Conservation (phyloP, 1,139 yeast genomes). For the Wickerhamomyces sp. region DNA sequence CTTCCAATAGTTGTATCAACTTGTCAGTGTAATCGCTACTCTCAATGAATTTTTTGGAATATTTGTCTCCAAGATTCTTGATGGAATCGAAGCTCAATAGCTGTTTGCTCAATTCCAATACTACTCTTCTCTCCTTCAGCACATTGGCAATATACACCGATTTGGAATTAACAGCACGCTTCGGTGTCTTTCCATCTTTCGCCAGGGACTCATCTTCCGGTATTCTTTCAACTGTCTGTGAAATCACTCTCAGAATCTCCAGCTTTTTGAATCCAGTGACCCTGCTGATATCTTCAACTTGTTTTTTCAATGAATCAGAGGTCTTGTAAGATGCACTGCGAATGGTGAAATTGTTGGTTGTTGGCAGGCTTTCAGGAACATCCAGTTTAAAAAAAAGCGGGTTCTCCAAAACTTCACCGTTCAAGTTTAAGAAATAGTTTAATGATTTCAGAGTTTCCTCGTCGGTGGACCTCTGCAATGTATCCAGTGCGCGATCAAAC, state of each 20-base stretch:
- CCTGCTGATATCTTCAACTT: conserved; percentile 29
- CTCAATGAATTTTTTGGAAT: conserved; percentile 23
- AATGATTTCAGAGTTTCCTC: conserved; percentile 31
- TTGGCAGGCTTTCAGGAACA: conserved; percentile 5
- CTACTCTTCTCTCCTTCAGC: conserved; percentile 40
- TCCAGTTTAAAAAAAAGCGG: conserved; percentile 33
- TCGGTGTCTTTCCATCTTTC: conserved; percentile 28
- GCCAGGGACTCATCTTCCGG: conserved; percentile 21
- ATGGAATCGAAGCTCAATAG: conserved; percentile 15
- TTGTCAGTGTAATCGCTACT: conserved; percentile 23
- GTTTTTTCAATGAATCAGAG: conserved; percentile 6
- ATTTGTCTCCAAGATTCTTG: conserved; percentile 14
- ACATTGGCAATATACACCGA: conserved; percentile 29
- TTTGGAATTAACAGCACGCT: conserved; percentile 26
- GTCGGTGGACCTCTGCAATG: conserved; percentile 12
- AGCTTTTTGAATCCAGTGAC: conserved; percentile 31
- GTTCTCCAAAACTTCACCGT: conserved; percentile 28
- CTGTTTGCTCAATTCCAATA: conserved; percentile 13
- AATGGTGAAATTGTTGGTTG: conserved; percentile 10
- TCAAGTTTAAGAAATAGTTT: conserved; percentile 40
- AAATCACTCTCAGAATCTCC: conserved; percentile 44
- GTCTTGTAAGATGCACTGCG: conserved; percentile 12
- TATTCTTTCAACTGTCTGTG: conserved; percentile 34
- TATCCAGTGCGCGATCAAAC: conserved; percentile 20
- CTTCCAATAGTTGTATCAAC: conserved; percentile 8